A percentile compares a stretch with the other conserved stretches of the same genome.
phyloP scores from a whole-genome alignment of 2,329 filamentous ascomycete species.

The Claviceps cyperi region DNA sequence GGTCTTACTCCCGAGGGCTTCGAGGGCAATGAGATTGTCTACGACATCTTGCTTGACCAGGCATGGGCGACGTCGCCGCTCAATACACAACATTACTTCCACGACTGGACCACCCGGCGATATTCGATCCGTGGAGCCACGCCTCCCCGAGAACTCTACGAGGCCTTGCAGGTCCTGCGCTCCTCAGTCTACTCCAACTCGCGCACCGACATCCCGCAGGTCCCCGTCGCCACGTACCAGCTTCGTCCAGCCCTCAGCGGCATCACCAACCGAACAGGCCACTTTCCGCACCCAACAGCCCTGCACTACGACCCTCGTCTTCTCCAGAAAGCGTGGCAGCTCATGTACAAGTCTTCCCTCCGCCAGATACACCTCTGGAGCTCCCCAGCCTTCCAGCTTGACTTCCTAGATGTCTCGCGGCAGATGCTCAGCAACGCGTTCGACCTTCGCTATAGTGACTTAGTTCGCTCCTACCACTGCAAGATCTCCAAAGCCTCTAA shows the following conservation, averaged over 20 bases:
- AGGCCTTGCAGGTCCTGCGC: slow-evolving; percentile 31
- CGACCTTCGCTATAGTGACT: slow-evolving; percentile 20
- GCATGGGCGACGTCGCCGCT: slow-evolving; percentile 31
- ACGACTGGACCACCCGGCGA: slow-evolving; percentile 27
- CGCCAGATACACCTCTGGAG: slow-evolving; percentile 21
- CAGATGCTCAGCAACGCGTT: slow-evolving; percentile 34
- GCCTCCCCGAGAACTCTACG: slow-evolving; percentile 17
- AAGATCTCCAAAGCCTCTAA: slow-evolving; percentile 7
- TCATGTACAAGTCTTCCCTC: slow-evolving; percentile 22
- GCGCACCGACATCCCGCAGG: slow-evolving; percentile 23
- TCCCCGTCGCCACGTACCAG: slow-evolving; percentile 31
- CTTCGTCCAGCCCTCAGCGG: slow-evolving; percentile 26
- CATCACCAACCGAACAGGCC: slow-evolving; percentile 24
- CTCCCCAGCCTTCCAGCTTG: slow-evolving; percentile 28
- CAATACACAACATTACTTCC: slow-evolving; percentile 29
- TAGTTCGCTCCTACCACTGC: slow-evolving; percentile 18
- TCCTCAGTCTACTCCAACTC: slow-evolving; percentile 34
- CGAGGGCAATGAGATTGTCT: slow-evolving; percentile 38
- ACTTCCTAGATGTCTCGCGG: slow-evolving; percentile 33
- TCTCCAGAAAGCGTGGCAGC: slow-evolving; percentile 24
- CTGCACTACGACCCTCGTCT: slow-evolving; percentile 25
- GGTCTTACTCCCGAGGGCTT: slow-evolving; percentile 35
- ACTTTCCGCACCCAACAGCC: slow-evolving; percentile 22
- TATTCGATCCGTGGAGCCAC: slow-evolving; percentile 17
- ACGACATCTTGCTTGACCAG: slow-evolving; percentile 34